Evolutionary conservation across 176 grass and related monocot species (phyloP).

Genomic region (Metroxylon sagu): DNA sequence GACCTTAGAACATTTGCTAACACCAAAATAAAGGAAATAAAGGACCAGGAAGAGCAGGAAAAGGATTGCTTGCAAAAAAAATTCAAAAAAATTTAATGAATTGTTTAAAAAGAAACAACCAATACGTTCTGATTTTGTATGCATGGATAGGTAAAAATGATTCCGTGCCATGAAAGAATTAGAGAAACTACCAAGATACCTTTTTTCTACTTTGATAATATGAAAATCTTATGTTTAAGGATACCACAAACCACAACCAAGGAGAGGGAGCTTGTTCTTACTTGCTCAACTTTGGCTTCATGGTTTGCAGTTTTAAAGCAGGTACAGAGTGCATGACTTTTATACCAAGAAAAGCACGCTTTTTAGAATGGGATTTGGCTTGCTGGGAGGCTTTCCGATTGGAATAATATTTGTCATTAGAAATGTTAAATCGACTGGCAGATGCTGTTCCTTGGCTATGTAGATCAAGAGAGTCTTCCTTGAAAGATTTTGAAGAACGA

Average conservation of each 20-base stretch:
- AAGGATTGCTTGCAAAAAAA: too few relatives aligned
- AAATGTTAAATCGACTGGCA: constrained; percentile 68
- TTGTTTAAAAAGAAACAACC: too few relatives aligned
- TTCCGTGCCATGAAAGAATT: too few relatives aligned
- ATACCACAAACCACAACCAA: background rate
- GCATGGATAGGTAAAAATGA: too few relatives aligned
- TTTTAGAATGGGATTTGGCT: constrained; percentile 86
- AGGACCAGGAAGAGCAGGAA: too few relatives aligned
- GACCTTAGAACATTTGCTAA: too few relatives aligned
- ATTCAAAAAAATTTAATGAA: too few relatives aligned
- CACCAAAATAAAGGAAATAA: too few relatives aligned
- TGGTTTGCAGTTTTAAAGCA: constrained; percentile 85
- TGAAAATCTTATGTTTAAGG: too few relatives aligned
- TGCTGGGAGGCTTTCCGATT: constrained; percentile 71
- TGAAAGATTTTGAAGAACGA: constrained; percentile 43
- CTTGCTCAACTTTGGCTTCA: constrained; percentile 80
- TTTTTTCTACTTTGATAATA: too few relatives aligned
- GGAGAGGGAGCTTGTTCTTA: constrained; percentile 25
- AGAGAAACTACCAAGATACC: too few relatives aligned
- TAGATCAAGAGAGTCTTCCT: constrained; percentile 43
- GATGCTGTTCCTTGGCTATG: constrained; percentile 34
- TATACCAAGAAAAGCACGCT: constrained; percentile 56
- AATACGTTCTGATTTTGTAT: too few relatives aligned
- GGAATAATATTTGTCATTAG: constrained; percentile 95
- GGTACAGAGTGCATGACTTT: constrained; percentile 86